Evolutionary conservation across 2,329 filamentous ascomycete species (phyloP).

Genomic region (Ramularia endophylla): DNA sequence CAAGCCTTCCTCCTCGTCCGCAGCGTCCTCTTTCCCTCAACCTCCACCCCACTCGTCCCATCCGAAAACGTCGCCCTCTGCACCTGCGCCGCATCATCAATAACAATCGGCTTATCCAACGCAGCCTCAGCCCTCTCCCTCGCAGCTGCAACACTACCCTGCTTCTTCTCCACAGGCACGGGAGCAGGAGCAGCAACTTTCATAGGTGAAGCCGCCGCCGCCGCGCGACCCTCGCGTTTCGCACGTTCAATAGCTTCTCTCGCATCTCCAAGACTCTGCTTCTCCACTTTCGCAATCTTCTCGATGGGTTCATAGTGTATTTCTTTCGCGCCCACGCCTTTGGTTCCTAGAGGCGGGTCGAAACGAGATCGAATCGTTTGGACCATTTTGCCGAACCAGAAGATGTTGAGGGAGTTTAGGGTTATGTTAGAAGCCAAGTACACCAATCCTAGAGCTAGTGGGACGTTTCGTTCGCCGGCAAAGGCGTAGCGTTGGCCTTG

Average conservation of each 20-base stretch:
- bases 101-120: constrained; percentile 10
- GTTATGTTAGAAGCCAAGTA: constrained; percentile 67
- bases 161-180: constrained; percentile 9
- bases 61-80: constrained; percentile 12
- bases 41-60: constrained; percentile 16
- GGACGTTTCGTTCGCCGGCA: constrained; percentile 41
- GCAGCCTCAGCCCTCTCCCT: constrained; percentile 19
- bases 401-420: constrained; percentile 71
- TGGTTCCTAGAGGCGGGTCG: constrained; percentile 47
- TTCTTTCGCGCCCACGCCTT: constrained; percentile 24
- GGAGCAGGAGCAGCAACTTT: too few relatives aligned
- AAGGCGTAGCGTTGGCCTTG: constrained; percentile 24
- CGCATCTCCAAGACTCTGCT: constrained; percentile 2
- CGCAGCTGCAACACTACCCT: constrained; percentile 22
- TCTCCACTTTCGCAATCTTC: constrained; percentile 20
- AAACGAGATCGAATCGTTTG: constrained; percentile 72
- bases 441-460: constrained; percentile 61
- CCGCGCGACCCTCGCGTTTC: background rate
- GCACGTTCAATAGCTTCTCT: background rate
- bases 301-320: constrained; percentile 23
- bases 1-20: constrained; percentile 20
- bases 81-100: constrained; percentile 10
- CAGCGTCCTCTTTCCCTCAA: constrained; percentile 13
- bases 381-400: constrained; percentile 87
- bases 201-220: background rate